Base-by-base conservation (phyloP, 306 rosid species). In the Prunus mongolica region DNA sequence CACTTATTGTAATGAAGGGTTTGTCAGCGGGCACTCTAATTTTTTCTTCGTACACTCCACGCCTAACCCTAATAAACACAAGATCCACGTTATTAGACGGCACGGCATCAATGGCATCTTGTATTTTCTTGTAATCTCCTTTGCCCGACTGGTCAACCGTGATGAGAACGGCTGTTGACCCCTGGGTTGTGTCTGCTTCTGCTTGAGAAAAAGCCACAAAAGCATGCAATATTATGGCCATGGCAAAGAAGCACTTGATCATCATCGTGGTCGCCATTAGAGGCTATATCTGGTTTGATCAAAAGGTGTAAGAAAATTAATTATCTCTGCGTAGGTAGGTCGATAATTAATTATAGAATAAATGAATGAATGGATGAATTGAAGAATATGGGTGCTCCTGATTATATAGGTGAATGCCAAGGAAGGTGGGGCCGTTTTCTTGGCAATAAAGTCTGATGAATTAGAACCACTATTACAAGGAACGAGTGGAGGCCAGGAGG, bases 1-100 rank as follows among this genome's bases (percentile, higher is more conserved):
- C 91, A 22, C 86, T 85, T 9, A 88, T 30, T 3, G 89, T 88
- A 5, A 88, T 83, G 65, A 66, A 88, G 46, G 91, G 89, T 75
- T 88, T 85, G 80, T 81, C 82, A 0, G 70, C 87, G 1, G 87
- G 86, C 3, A 85, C 88, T 1, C 65, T 49, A 38, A 88, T 55
- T 41, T 85, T 83, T 69, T 85, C 91, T 74, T 30, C 58, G 54
- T 88, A 88, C 3, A 79, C 51, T 44, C 89, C 89, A 0, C 87
- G 84, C 50, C 58, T 80, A 41, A 87, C 84, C 64, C 41, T 47
- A 24, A 85, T 78, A 28, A 55, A 87, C 44, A 87, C 91, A 4
- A 69, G 82, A 77, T 87, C 89, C 19, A 2, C 20, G 78, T 87
- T 87, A 52, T 81, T 76, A 0, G 78, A 67, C 0, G 89, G 85